phyloP scores from a whole-genome alignment of 139 green algal genomes.

The Axilococcus clingmanii region DNA sequence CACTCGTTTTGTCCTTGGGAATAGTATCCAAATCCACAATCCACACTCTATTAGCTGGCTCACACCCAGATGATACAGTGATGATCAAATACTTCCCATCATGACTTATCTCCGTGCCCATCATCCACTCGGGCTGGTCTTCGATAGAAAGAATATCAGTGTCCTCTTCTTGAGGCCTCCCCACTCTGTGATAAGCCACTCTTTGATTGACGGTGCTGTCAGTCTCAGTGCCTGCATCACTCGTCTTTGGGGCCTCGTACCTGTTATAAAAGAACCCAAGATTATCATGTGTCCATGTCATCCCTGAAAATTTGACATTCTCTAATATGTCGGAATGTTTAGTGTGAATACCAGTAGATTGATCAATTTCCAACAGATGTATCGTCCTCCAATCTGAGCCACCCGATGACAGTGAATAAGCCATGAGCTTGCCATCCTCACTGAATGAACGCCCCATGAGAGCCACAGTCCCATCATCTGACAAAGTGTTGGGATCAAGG shows the following conservation, averaged over 20 bases:
- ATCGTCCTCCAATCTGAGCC: constrained; percentile 72
- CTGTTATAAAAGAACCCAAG: constrained; percentile 87
- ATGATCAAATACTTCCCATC: constrained; percentile 78
- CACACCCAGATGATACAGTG: constrained; percentile 57
- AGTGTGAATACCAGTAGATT: constrained; percentile 29
- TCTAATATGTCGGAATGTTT: constrained; percentile 63
- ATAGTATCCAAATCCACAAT: constrained; percentile 49
- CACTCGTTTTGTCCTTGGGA: constrained; percentile 12
- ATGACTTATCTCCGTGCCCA: constrained; percentile 59
- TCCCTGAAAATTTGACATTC: constrained; percentile 72
- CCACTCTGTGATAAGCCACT: constrained; percentile 80
- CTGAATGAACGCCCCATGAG: constrained; percentile 48
- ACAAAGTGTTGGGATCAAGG: constrained; percentile 86
- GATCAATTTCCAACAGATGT: constrained; percentile 45
- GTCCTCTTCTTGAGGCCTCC: constrained; percentile 59
- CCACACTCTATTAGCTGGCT: constrained; percentile 71
- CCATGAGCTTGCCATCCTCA: constrained; percentile 56
- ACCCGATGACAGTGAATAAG: constrained; percentile 60
- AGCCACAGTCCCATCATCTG: constrained; percentile 59
- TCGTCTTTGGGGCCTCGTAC: constrained; percentile 7
- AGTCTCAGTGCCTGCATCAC: constrained; percentile 73
- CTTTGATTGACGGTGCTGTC: constrained; percentile 61
- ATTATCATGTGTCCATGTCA: constrained; percentile 81
- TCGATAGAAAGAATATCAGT: constrained; percentile 38
- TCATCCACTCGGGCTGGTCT: constrained; percentile 60